Evolutionary conservation across 2,329 filamentous ascomycete species (phyloP).

Genomic region (Epichloe amarillans): DNA sequence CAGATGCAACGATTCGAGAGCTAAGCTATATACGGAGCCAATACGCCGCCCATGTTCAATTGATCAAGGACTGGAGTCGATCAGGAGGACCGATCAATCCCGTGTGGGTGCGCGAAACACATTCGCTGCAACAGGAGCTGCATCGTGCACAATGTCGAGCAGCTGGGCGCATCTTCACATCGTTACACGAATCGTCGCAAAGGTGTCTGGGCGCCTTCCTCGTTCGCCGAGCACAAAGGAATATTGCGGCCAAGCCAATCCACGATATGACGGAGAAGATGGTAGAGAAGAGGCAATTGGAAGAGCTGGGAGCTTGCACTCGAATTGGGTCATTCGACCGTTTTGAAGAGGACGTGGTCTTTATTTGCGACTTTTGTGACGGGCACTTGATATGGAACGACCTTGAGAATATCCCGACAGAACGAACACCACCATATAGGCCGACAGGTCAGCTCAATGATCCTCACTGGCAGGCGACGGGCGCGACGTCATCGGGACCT

Average conservation of each 20-base stretch:
- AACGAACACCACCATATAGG: constrained; percentile 21
- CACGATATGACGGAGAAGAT: constrained; percentile 17
- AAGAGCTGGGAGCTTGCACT: constrained; percentile 39
- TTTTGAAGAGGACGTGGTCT: constrained; percentile 41
- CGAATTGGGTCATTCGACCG: constrained; percentile 41
- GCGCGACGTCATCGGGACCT: constrained; percentile 24
- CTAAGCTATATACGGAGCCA: constrained; percentile 30
- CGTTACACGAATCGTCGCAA: constrained; percentile 31
- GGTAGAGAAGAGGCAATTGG: constrained; percentile 25
- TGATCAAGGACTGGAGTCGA: constrained; percentile 41
- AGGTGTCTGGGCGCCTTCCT: constrained; percentile 45
- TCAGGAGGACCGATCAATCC: constrained; percentile 42
- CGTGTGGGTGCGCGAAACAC: constrained; percentile 41
- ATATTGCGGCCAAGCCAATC: constrained; percentile 2
- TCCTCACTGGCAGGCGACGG: constrained; percentile 40
- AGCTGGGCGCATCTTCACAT: constrained; percentile 40
- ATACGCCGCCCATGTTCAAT: constrained; percentile 34
- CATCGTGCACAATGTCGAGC: constrained; percentile 46
- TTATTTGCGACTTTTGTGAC: constrained; percentile 49
- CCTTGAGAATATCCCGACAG: constrained; percentile 36
- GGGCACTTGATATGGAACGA: constrained; percentile 47
- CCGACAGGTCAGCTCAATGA: constrained; percentile 9
- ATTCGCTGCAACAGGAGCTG: constrained; percentile 33
- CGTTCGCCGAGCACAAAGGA: constrained; percentile 35
- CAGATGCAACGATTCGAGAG: constrained; percentile 40